These are phyloP conservation scores for Citrullus colocynthis DNA, from an alignment of 306 rosid genomes.

Conservation along the genomic window DNA sequence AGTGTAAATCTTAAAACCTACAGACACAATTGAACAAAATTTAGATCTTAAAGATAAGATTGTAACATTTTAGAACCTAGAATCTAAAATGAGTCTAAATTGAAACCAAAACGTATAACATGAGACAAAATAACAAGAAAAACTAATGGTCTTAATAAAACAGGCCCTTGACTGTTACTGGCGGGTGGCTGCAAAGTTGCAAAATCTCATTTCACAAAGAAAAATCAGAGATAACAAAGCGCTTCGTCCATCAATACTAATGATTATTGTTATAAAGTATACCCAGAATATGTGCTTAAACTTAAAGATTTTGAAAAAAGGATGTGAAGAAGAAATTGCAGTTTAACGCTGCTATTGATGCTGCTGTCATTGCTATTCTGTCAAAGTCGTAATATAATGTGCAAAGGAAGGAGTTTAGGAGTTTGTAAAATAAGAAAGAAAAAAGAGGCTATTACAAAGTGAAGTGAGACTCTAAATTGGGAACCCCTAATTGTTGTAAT, in stretches of 20 bases:
- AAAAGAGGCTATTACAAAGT: not conserved
- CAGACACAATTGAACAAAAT: no score
- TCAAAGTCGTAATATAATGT: not conserved
- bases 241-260: no score
- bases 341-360: not conserved
- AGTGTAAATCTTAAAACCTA: no score
- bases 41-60: no score
- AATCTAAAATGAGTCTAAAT: no score
- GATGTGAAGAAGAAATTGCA: not conserved
- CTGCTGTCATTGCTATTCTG: conserved; percentile 4
- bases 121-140: no score
- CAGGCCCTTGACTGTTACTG: no score
- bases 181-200: not conserved
- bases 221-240: not conserved
- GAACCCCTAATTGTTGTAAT: not conserved
- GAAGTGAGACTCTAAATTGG: conserved; percentile 7
- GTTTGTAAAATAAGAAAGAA: not conserved
- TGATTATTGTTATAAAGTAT: no score
- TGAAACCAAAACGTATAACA: no score
- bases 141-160: no score
- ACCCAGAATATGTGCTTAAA: no score
- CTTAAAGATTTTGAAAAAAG: not conserved
- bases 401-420: not conserved
- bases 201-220: not conserved
- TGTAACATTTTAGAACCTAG: no score